phyloP scores from a whole-genome alignment of 2,329 filamentous ascomycete genomes.

The Plectosphaerella sp. region DNA sequence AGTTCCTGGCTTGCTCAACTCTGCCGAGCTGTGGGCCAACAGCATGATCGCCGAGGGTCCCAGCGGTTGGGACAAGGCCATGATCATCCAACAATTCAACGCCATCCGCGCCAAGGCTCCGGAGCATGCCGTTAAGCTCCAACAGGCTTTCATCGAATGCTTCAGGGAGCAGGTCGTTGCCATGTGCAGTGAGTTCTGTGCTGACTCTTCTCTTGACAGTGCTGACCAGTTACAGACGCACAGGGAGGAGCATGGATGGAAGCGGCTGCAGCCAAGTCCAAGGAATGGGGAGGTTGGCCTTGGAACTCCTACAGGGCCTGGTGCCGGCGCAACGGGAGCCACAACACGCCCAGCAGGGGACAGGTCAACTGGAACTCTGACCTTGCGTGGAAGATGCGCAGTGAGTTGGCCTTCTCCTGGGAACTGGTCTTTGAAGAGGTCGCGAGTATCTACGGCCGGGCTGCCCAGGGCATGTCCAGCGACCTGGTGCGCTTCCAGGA shows the following conservation, averaged over 20 bases:
- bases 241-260: conserved; percentile 1
- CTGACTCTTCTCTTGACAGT: too few relatives aligned
- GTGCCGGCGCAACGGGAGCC: conserved; percentile 21
- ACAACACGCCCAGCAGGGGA: conserved; percentile 11
- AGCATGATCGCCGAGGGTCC: conserved; percentile 3
- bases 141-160: too few relatives aligned
- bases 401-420: conserved; percentile 21
- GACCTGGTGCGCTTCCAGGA: too few relatives aligned
- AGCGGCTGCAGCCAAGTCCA: conserved; percentile 12
- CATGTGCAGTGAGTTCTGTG: too few relatives aligned
- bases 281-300: conserved; percentile 7
- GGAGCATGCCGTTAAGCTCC: neutral
- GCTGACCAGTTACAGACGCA: too few relatives aligned
- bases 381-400: conserved; percentile 26
- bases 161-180: too few relatives aligned
- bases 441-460: too few relatives aligned
- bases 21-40: conserved; percentile 19
- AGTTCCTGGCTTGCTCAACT: conserved; percentile 20
- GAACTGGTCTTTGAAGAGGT: conserved; percentile 10
- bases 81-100: neutral
- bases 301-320: conserved; percentile 19
- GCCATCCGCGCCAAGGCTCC: neutral
- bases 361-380: conserved; percentile 23
- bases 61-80: neutral
- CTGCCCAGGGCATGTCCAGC: too few relatives aligned